Evolutionary conservation across 192 early-diverging fungal genomes (phyloP), one percentile per base, ranked within the genome.

Genomic region (Martensiomyces pterosporus): DNA sequence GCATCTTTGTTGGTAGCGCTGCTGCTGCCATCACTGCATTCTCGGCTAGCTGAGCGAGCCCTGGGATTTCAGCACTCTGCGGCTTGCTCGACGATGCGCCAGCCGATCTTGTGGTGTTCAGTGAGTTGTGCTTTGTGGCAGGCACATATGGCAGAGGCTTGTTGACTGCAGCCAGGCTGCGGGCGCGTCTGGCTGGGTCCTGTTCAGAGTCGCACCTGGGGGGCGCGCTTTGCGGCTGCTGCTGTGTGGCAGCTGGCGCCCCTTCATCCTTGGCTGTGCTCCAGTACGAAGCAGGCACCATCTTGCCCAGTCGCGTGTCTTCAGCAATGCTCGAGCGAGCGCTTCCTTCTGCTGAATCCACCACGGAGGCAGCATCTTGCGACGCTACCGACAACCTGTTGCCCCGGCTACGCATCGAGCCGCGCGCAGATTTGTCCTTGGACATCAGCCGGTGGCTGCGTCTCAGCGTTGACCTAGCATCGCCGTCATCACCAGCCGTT

Each of bases 381-480:
- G n/a, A n/a, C n/a, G n/a, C n/a, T n/a, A n/a, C 12, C 3, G 19
- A 47, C 39, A 23, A 33, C 35, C 19, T 22, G 0, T 21, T 24
- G 10, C 15, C 46, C 35, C 6, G 33, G 19, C 24, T 49, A 15
- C 22, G 24, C 26, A 9, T 10, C 15, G 38, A 4, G 4, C 36
- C 34, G 22, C 60, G 60, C 22, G 49, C 41, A 29, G 57, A 44
- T 17, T 33, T 43, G 35, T 57, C 42, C 25, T 57, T 57, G 38
- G 49, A 39, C 24, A 66, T 24, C 13, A 74, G 36, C 35, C 70
- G 70, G 17, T 63, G 63, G 48, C 46, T 65, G 27, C 70, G 49
- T 9, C 63, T 57, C 29, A 74, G 47, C 40, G 63, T 61, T 25
- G 70, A 55, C 43, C 59, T n/a, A n/a, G n/a, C n/a, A n/a, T n/a